Evolutionary conservation across 352 stramenopile genomes (phyloP), one percentile per base, ranked within the genome.

Genomic region (Aphanomyces astaci): DNA sequence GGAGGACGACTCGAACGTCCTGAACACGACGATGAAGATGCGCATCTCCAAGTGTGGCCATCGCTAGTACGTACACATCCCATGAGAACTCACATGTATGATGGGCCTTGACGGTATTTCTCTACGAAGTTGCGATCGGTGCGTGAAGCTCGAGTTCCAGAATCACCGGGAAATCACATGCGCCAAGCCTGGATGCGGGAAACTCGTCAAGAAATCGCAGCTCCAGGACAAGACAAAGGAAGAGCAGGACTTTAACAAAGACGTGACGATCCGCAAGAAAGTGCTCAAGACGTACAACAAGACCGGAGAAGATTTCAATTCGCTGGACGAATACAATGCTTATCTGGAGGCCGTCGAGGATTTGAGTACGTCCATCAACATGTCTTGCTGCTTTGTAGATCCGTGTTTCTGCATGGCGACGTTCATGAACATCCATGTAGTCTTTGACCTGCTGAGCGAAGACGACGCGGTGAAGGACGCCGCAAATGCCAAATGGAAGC

Each of bases 21-120:
- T 95, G 64, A 95, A 95, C 75, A 95, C 85, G 22, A 93, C 92
- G 76, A 95, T 95, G 87, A 95, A 94, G 75, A 93, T 95, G 82
- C 84, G 92, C 66, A 95, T 95, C 74, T 94, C 87, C 62, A 94
- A 95, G 75, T 95, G 87, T 52, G 85, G 87, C 62, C 87, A 95
- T 66, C 85, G 85, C 75, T 94, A 92, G 87, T 95, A 77, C 71
- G 87, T 87, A 17, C 3, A 0, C 49, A 10, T 17, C 36, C 25
- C 27, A 39, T 59, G 31, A n/a, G n/a, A n/a, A n/a, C n/a, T n/a
- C n/a, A n/a, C n/a, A n/a, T n/a, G n/a, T n/a, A n/a, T n/a, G n/a
- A n/a, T n/a, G n/a, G n/a, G n/a, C n/a, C n/a, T n/a, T n/a, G n/a
- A n/a, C n/a, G n/a, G 9, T n/a, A 32, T 10, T 52, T 51, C 15